Conservation (phyloP, 2,329 filamentous ascomycete genomes). For the Aspergillus neoniger region DNA sequence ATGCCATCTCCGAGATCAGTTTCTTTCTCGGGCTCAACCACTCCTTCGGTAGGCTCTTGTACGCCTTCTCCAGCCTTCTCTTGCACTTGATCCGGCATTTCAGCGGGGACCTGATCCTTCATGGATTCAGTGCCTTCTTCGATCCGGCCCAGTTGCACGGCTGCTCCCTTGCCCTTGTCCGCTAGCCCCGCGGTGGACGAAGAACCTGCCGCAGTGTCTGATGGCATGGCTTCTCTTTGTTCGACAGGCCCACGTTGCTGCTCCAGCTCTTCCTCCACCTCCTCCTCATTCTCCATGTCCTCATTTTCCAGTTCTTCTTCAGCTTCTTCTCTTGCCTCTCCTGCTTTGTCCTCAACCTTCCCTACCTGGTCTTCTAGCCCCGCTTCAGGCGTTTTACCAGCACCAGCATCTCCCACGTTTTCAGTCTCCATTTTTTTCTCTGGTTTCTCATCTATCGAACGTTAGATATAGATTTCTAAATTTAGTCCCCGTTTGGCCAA, state of each 20-base stretch:
- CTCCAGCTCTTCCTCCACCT: not conserved
- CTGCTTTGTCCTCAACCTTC: not conserved
- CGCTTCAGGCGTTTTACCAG: no score
- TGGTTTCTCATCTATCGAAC: not conserved
- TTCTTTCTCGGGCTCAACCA: not conserved
- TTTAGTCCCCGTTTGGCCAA: not conserved
- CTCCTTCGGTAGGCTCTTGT: not conserved
- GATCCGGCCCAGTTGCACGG: not conserved
- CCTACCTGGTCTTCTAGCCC: not conserved
- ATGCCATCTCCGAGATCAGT: not conserved
- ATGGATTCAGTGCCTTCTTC: not conserved
- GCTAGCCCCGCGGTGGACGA: not conserved
- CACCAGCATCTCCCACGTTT: not conserved
- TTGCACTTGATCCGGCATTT: not conserved
- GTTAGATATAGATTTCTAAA: not conserved
- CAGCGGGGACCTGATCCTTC: not conserved
- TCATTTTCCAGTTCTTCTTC: not conserved
- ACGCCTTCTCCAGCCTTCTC: not conserved
- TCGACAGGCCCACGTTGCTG: not conserved
- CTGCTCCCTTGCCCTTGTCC: not conserved
- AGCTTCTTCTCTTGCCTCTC: no score
- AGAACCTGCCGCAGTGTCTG: not conserved
- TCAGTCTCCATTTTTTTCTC: not conserved
- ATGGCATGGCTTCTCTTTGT: not conserved
- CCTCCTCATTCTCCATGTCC: not conserved